Conservation (phyloP, 179 eudicot species). For the Silene vulgaris region DNA sequence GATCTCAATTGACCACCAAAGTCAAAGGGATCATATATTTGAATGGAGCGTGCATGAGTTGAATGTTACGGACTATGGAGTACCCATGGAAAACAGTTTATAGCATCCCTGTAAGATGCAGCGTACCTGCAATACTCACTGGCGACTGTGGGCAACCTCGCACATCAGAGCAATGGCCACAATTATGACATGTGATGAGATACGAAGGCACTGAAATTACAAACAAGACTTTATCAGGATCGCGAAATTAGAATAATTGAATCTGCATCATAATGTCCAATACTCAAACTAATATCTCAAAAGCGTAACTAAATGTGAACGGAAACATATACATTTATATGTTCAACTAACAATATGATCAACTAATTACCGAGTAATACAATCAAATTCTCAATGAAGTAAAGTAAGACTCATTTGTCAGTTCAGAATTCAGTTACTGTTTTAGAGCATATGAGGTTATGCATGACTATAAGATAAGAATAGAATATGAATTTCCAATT, state of each 20-base stretch:
- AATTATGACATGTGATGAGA: constrained; percentile 66
- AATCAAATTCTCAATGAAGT: not conserved
- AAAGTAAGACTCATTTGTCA: not conserved
- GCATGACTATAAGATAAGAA: not conserved
- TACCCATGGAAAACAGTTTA: not conserved
- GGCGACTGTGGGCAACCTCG: constrained; percentile 95
- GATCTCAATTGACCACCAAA: not conserved
- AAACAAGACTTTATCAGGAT: constrained; percentile 18
- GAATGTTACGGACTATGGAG: not conserved
- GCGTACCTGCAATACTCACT: constrained; percentile 68
- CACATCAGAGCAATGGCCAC: constrained; percentile 93
- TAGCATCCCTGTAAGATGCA: constrained; percentile 6
- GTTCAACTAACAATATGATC: not conserved
- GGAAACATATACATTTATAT: not conserved
- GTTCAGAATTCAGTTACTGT: not conserved
- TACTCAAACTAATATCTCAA: not conserved
- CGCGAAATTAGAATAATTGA: not conserved
- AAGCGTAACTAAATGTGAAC: not conserved
- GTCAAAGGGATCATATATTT: not conserved
- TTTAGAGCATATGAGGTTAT: not conserved
- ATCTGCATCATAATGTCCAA: not conserved
- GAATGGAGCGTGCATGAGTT: not conserved
- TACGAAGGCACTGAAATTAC: constrained; percentile 74
- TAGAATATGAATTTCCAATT: not conserved
- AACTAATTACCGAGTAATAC: not conserved